Evolutionary conservation across 352 stramenopile species (phyloP).

Genomic region (Globisporangium parvum): DNA sequence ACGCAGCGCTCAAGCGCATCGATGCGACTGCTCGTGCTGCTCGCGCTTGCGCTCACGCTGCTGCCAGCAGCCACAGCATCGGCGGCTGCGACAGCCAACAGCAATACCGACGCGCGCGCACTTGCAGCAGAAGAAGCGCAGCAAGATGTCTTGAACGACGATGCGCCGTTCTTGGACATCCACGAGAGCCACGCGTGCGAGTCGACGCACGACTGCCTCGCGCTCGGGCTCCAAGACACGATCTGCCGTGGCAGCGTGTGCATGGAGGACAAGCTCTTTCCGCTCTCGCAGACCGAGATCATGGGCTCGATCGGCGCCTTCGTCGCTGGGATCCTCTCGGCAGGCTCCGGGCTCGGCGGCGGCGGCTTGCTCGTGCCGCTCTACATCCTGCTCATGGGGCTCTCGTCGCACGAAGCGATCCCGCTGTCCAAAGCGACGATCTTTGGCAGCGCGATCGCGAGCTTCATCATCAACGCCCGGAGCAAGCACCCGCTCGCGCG

Average conservation of each 20-base stretch:
- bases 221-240: conserved; percentile 24
- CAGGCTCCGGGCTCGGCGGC: conserved; percentile 65
- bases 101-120: background rate
- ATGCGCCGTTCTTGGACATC: conserved; percentile 13
- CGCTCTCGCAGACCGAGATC: conserved; percentile 47
- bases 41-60: background rate
- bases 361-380: conserved; percentile 68
- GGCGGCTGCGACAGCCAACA: background rate
- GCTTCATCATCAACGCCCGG: conserved; percentile 60
- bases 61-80: background rate
- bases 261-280: conserved; percentile 50
- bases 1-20: background rate
- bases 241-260: conserved; percentile 50
- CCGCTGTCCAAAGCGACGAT: conserved; percentile 82
- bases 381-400: conserved; percentile 71
- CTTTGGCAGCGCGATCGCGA: conserved; percentile 73
- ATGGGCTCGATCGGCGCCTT: conserved; percentile 61
- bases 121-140: conserved; percentile 6
- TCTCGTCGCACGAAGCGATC: conserved; percentile 77
- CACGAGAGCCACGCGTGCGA: conserved; percentile 26
- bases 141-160: conserved; percentile 12
- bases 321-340: conserved; percentile 48
- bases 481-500: conserved; percentile 59
- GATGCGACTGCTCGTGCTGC: background rate
- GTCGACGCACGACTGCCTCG: conserved; percentile 40